phyloP scores from a whole-genome alignment of 225 moss, liverwort and hornwort species.

The Straminergon stramineum region DNA sequence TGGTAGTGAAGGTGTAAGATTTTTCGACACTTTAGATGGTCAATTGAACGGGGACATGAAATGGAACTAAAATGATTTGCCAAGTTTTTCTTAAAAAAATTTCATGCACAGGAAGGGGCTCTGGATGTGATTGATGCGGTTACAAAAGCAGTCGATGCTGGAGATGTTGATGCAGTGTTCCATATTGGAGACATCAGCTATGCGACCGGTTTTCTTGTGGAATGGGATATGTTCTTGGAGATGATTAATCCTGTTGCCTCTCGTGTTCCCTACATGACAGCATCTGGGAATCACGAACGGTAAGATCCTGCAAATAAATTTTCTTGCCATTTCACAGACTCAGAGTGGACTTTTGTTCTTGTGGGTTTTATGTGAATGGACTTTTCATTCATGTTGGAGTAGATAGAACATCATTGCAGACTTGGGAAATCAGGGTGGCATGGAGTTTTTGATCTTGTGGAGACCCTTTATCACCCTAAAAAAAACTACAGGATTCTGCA shows the following conservation, averaged over 20 bases:
- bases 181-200: constrained; percentile 85
- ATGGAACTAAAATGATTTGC: neutral
- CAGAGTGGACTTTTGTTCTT: neutral
- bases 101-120: neutral
- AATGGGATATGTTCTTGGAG: constrained; percentile 74
- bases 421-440: neutral
- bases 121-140: constrained; percentile 53
- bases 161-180: constrained; percentile 40
- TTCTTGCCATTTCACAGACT: neutral
- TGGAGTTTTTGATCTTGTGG: neutral
- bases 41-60: neutral
- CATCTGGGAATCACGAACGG: constrained; percentile 76
- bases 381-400: neutral
- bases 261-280: constrained; percentile 61
- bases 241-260: constrained; percentile 62
- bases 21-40: neutral
- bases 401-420: neutral
- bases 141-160: constrained; percentile 20
- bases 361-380: neutral
- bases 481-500: neutral
- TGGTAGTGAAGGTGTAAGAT: neutral
- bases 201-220: constrained; percentile 71
- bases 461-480: neutral
- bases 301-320: neutral
- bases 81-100: neutral